Evolutionary conservation across 139 green algal genomes (phyloP).

Genomic region (Eudorina sp.): DNA sequence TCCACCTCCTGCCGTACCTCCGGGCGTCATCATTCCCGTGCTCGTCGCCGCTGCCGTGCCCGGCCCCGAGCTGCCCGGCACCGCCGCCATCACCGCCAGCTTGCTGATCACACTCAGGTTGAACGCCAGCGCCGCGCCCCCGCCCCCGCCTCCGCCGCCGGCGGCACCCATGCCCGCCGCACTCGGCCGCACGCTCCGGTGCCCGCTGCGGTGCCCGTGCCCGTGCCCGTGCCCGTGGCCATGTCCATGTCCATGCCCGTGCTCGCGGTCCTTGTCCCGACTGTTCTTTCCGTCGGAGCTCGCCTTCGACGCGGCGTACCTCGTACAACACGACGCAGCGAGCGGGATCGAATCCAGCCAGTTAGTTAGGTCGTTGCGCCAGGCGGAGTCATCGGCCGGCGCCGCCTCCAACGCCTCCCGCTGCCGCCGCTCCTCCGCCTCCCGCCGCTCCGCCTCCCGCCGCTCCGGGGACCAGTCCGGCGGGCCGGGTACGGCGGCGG

Average conservation of each 20-base stretch:
- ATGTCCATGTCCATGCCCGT: neutral
- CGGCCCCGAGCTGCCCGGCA: neutral
- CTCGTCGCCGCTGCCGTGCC: neutral
- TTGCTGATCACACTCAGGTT: neutral
- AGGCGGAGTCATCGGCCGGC: neutral
- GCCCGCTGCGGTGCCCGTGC: neutral
- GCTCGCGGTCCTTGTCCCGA: no score
- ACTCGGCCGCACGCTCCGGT: neutral
- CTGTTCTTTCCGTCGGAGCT: no score
- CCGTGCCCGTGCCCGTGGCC: no score
- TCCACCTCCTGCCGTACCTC: neutral
- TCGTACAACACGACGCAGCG: conserved; percentile 18
- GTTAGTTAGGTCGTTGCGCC: conserved; percentile 37
- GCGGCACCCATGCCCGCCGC: neutral
- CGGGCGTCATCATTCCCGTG: neutral
- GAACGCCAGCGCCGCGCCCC: neutral
- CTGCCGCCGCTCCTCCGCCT: conserved; percentile 14
- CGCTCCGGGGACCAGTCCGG: conserved; percentile 29
- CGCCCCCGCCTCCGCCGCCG: neutral
- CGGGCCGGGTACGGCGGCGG: neutral
- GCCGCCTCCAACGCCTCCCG: neutral
- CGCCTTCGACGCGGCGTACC: neutral
- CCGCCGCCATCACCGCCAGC: conserved; percentile 2
- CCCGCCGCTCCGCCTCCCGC: neutral
- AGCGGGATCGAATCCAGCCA: conserved; percentile 35